Percentiles rank a stretch among this genome's conserved stretches.
phyloP scores from a whole-genome alignment of 2,329 filamentous ascomycete genomes.

The Ceratocystiopsis brevicomis region DNA sequence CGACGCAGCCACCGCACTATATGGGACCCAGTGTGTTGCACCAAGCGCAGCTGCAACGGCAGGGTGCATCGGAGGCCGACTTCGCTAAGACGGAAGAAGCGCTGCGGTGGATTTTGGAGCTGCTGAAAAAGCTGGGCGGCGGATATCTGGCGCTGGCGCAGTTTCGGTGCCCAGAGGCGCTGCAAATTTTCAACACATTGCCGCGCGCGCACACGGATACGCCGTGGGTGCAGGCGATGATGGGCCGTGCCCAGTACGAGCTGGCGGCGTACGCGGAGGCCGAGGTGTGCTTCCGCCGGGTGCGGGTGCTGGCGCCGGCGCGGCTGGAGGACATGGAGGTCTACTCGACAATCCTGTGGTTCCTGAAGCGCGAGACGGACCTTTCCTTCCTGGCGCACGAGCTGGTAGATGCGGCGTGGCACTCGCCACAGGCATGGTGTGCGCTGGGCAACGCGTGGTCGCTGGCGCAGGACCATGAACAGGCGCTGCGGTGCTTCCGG shows the following conservation, averaged over 20 bases:
- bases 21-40: too few species aligned
- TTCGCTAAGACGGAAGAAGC: constrained; percentile 37
- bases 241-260: constrained; percentile 83
- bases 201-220: constrained; percentile 66
- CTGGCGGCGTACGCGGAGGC: constrained; percentile 71
- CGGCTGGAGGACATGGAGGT: constrained; percentile 91
- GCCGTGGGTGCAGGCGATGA: constrained; percentile 79
- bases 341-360: constrained; percentile 98
- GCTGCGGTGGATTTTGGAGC: constrained; percentile 55
- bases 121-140: constrained; percentile 63
- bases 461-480: constrained; percentile 77
- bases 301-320: constrained; percentile 63
- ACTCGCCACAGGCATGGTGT: constrained; percentile 91
- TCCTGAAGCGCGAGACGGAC: constrained; percentile 79
- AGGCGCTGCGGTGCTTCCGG: constrained; percentile 86
- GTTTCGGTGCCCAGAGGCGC: constrained; percentile 60
- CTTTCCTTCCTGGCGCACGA: constrained; percentile 85
- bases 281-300: constrained; percentile 64
- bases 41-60: too few species aligned
- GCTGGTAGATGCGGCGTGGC: constrained; percentile 66
- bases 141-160: constrained; percentile 63
- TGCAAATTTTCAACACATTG: constrained; percentile 54
- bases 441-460: constrained; percentile 91
- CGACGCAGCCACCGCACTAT: too few species aligned
- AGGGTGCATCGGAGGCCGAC: too few species aligned